phyloP scores from a whole-genome alignment of 345 rosid species.

The Firmiana major region DNA sequence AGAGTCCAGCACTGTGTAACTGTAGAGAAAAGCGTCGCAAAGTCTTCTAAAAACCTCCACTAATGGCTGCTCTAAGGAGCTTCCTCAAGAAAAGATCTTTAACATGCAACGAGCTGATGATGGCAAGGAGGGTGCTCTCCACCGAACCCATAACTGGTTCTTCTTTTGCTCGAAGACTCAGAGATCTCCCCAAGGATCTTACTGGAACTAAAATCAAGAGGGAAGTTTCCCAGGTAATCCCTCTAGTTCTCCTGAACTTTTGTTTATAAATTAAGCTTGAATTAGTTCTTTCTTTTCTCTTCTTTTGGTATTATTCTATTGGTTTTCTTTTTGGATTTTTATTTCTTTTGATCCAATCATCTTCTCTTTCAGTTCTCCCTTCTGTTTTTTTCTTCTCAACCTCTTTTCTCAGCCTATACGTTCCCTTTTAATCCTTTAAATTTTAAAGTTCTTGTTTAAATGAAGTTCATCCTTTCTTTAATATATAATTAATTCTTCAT shows the following conservation, averaged over 20 bases:
- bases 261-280: background rate
- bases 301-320: background rate
- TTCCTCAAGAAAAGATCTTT: constrained; percentile 38
- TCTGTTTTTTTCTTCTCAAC: background rate
- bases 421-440: too few species aligned
- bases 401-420: background rate
- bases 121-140: constrained; percentile 38
- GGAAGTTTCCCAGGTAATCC: constrained; percentile 54
- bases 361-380: background rate
- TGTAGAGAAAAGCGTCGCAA: background rate
- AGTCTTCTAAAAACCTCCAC: background rate
- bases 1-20: too few species aligned
- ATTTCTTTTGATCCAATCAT: too few species aligned
- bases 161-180: constrained; percentile 57
- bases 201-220: constrained; percentile 63
- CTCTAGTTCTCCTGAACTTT: background rate
- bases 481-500: too few species aligned
- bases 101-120: constrained; percentile 15
- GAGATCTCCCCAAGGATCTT: constrained; percentile 68
- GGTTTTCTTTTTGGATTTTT: background rate
- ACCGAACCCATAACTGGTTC: constrained; percentile 35
- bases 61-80: constrained; percentile 51
- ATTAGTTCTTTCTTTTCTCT: background rate
- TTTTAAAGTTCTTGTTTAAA: too few species aligned
- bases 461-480: too few species aligned